These are phyloP conservation scores for Carpinus viminea DNA, from an alignment of 306 rosid species.

Conservation along the genomic window DNA sequence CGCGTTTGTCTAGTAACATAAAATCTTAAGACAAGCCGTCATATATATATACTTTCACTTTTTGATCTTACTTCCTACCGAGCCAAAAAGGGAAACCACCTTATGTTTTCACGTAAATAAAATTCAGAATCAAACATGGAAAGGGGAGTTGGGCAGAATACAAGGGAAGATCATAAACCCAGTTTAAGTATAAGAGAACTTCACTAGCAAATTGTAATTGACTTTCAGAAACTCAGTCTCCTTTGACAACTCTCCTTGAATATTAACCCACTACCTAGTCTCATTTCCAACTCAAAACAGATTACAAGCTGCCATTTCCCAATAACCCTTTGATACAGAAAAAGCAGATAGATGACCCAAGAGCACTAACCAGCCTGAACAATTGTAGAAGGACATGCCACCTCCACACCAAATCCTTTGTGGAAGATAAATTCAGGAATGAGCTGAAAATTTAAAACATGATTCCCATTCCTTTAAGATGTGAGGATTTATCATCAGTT, in stretches of 20 bases:
- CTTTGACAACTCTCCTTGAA: not conserved
- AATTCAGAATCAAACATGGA: not conserved
- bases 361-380: conserved; percentile 2
- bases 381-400: not conserved
- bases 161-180: not conserved
- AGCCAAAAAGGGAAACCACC: not conserved
- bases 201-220: not conserved
- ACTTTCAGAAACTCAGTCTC: not conserved
- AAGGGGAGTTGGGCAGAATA: not conserved
- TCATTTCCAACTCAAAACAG: conserved; percentile 9
- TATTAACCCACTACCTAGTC: not conserved
- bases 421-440: not conserved
- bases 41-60: too few species aligned
- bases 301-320: not conserved
- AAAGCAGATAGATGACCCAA: not conserved
- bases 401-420: too few species aligned
- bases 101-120: not conserved
- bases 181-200: not conserved
- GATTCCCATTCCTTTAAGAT: not conserved
- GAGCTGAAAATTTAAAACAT: not conserved
- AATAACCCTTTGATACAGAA: conserved; percentile 1
- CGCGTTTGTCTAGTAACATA: too few species aligned
- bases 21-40: too few species aligned
- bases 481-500: not conserved
- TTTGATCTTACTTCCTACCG: not conserved